Evolutionary conservation across 805 yeast genomes (phyloP).

Genomic region (Tanozyma kutaoensis): DNA sequence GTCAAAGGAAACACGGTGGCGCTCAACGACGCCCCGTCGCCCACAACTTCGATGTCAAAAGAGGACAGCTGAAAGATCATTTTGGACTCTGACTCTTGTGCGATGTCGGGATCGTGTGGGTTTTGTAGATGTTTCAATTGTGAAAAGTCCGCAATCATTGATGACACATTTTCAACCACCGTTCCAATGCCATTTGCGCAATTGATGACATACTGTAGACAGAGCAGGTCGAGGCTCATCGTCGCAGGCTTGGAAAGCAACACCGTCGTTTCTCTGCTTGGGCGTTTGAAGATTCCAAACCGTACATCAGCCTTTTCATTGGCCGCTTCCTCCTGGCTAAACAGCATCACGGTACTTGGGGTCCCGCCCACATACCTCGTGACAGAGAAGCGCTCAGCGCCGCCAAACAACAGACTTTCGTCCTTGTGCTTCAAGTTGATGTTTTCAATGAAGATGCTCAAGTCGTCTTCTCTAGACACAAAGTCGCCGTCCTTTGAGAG

Average conservation of each 20-base stretch:
- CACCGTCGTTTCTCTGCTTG: conserved; percentile 20
- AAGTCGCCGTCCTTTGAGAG: conserved; percentile 27
- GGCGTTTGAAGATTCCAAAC: conserved; percentile 29
- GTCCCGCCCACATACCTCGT: too few species aligned
- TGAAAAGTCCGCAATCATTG: not conserved
- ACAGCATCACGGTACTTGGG: too few species aligned
- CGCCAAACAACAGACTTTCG: conserved; percentile 32
- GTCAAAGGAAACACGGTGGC: too few species aligned
- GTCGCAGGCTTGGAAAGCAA: conserved; percentile 30
- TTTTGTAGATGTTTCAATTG: not conserved
- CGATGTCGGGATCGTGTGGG: too few species aligned
- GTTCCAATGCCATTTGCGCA: conserved; percentile 12
- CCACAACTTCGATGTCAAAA: too few species aligned
- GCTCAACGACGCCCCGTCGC: too few species aligned
- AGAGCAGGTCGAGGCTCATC: conserved; percentile 8
- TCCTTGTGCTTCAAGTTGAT: conserved; percentile 31
- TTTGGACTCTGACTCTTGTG: too few species aligned
- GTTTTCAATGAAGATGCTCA: conserved; percentile 11
- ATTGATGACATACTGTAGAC: conserved; percentile 13
- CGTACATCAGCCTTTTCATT: conserved; percentile 42
- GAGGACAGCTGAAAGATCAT: too few species aligned
- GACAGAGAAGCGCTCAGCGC: conserved; percentile 26
- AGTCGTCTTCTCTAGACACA: conserved; percentile 15
- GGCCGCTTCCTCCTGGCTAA: too few species aligned
- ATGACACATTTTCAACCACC: conserved; percentile 5